phyloP scores from a whole-genome alignment of 768 basidiomycete species.

The Leccinum boreale region DNA sequence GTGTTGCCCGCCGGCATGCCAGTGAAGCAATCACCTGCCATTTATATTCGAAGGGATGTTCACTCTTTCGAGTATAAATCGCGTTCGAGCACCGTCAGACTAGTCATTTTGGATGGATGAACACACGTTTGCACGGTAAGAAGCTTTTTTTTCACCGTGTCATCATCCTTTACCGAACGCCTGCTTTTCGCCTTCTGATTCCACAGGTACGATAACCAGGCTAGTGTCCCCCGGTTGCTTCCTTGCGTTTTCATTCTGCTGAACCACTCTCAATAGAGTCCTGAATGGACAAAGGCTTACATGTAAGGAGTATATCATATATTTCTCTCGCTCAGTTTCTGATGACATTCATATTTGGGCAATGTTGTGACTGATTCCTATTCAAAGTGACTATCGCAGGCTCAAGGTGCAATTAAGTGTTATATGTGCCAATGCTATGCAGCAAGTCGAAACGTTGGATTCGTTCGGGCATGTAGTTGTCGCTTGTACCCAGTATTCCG shows the following conservation, averaged over 20 bases:
- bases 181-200: neutral
- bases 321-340: neutral
- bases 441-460: constrained; percentile 18
- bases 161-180: neutral
- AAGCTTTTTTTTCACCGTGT: neutral
- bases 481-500: neutral
- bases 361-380: neutral
- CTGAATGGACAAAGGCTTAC: constrained; percentile 48
- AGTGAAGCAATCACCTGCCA: neutral
- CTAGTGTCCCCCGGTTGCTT: constrained; percentile 17
- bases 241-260: neutral
- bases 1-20: neutral
- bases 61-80: neutral
- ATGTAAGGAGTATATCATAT: constrained; percentile 11
- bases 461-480: neutral
- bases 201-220: constrained; percentile 68
- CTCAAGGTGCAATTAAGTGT: constrained; percentile 70
- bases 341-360: neutral
- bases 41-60: constrained; percentile 1
- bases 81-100: neutral
- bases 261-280: constrained; percentile 41
- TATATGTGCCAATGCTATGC: constrained; percentile 37
- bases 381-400: constrained; percentile 61
- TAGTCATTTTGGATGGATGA: neutral
- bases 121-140: constrained; percentile 47